These are phyloP conservation scores for Babesia gibsoni DNA, from an alignment of 169 alveolate species.

Conservation along the genomic window DNA sequence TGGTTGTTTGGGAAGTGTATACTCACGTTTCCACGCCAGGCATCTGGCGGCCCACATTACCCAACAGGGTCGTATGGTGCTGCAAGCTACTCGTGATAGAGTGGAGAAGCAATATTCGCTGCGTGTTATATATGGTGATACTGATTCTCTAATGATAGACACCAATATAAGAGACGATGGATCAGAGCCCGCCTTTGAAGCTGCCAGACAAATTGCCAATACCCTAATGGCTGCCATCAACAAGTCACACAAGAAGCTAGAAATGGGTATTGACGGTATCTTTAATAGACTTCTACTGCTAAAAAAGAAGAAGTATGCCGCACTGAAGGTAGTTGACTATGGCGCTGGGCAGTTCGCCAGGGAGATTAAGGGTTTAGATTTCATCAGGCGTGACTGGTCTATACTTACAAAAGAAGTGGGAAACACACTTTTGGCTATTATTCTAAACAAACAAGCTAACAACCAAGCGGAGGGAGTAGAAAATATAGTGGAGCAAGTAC, in stretches of 20 bases:
- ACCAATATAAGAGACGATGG: conserved; percentile 84
- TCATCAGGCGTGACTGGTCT: conserved; percentile 98
- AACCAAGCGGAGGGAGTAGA: conserved; percentile 61
- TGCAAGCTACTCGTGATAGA: conserved; percentile 86
- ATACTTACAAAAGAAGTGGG: conserved; percentile 84
- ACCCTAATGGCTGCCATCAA: conserved; percentile 86
- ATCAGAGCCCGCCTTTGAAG: conserved; percentile 64
- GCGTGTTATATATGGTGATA: conserved; percentile 98
- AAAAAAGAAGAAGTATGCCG: conserved; percentile 98
- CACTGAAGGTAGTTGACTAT: conserved; percentile 85
- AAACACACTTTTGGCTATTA: conserved; percentile 9
- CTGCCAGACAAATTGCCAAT: conserved; percentile 87
- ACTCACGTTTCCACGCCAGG: conserved; percentile 95
- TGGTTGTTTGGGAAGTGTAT: conserved; percentile 97
- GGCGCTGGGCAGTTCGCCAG: conserved; percentile 68
- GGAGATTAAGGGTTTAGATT: conserved; percentile 97
- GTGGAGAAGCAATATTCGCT: conserved; percentile 88
- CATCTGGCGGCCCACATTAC: conserved; percentile 98
- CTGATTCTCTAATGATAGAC: conserved; percentile 98
- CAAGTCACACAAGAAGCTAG: conserved; percentile 91
- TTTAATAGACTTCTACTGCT: conserved; percentile 92
- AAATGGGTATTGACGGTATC: conserved; percentile 96
- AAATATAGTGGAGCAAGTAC: conserved; percentile 77
- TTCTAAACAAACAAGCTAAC: conserved; percentile 30
- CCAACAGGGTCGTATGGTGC: conserved; percentile 76